Conservation (phyloP, 305 asterid species). For the Solanum hybrid region DNA sequence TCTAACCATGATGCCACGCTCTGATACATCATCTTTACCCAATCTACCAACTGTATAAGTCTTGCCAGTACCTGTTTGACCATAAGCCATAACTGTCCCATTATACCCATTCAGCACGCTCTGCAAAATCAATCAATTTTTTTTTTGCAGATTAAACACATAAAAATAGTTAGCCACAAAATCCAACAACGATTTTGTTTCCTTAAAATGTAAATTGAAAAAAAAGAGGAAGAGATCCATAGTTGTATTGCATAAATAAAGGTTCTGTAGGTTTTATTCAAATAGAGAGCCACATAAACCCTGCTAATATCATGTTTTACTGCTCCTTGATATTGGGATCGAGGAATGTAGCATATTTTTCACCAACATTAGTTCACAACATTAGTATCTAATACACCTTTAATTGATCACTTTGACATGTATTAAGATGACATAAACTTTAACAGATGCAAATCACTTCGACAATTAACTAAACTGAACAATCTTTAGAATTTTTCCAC, state of each 20-base stretch:
- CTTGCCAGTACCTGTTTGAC: constrained; percentile 96
- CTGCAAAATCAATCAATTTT: constrained; percentile 36
- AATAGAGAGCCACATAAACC: not conserved
- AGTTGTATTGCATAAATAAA: not conserved
- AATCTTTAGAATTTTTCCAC: not conserved
- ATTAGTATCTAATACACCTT: not conserved
- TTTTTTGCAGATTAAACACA: not conserved
- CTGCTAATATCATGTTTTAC: not conserved
- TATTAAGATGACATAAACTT: not conserved
- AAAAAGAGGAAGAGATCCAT: not conserved
- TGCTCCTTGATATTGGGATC: not conserved
- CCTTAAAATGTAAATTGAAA: not conserved
- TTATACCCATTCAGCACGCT: constrained; percentile 89
- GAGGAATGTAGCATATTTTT: not conserved
- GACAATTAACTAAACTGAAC: not conserved
- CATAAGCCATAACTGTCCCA: constrained; percentile 92
- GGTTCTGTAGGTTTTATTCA: not conserved
- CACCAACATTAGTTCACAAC: not conserved
- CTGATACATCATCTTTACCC: constrained; percentile 68
- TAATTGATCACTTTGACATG: not conserved
- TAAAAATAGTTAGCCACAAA: not conserved
- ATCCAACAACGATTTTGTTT: not conserved
- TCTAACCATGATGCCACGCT: constrained; percentile 95
- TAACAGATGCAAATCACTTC: not conserved
- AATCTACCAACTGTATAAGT: constrained; percentile 76